Evolutionary conservation across 2,329 filamentous ascomycete species (phyloP).

Genomic region (Fusarium agapanthi): DNA sequence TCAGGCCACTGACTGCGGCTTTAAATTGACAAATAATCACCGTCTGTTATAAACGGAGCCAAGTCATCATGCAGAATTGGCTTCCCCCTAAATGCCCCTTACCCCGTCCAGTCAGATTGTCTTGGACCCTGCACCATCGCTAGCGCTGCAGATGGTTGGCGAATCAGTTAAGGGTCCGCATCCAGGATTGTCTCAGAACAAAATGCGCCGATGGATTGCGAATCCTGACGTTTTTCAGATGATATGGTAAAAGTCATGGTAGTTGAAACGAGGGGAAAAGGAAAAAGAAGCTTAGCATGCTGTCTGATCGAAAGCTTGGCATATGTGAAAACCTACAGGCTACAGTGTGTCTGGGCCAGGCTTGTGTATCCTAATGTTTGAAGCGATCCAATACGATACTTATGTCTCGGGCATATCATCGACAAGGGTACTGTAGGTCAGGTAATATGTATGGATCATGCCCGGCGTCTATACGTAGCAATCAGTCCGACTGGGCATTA

Average conservation of each 20-base stretch:
- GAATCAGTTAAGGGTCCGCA: slow-evolving; percentile 26
- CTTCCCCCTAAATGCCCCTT: slow-evolving; percentile 27
- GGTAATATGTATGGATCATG: neutral
- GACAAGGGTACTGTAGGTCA: neutral
- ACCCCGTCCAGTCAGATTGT: slow-evolving; percentile 19
- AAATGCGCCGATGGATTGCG: slow-evolving; percentile 17
- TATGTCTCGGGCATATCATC: slow-evolving; percentile 27
- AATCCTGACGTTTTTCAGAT: slow-evolving; percentile 1
- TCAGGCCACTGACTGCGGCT: neutral
- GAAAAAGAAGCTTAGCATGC: neutral
- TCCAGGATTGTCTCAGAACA: slow-evolving; percentile 20
- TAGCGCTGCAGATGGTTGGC: slow-evolving; percentile 25
- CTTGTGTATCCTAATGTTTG: neutral
- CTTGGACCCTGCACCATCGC: slow-evolving; percentile 37
- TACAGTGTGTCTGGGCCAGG: slow-evolving; percentile 8
- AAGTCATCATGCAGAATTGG: slow-evolving; percentile 12
- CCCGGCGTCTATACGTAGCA: neutral
- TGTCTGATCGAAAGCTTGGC: neutral
- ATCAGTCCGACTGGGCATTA: neutral
- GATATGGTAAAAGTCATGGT: neutral
- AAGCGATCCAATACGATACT: neutral
- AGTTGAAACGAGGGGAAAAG: slow-evolving; percentile 2
- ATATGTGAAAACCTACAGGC: neutral
- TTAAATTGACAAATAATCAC: neutral
- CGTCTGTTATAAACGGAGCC: neutral